A percentile compares a stretch with the other conserved stretches of the same genome.
Evolutionary conservation across 306 rosid species (phyloP).

Genomic region (apple (Malus domestica)): ASM211411v1 NC_041790.1:14381001-14381500

Average conservation of each 20-base stretch:
- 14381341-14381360: neutral
- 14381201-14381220: neutral
- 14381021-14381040: constrained; percentile 83
- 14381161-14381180: neutral
- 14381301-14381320: neutral
- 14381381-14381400: constrained; percentile 11
- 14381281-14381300: neutral
- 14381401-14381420: neutral
- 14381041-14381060: constrained; percentile 44
- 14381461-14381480: constrained; percentile 90
- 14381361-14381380: neutral
- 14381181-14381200: neutral
- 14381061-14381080: neutral
- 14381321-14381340: neutral
- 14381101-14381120: neutral
- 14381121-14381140: neutral
- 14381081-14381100: neutral
- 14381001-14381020: constrained; percentile 92
- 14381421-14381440: constrained; percentile 88
- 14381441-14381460: constrained; percentile 84
- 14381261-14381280: neutral
- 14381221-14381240: neutral
- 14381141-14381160: neutral
- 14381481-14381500: constrained; percentile 71
- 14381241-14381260: neutral